phyloP scores from a whole-genome alignment of 306 rosid species.

The Quercus cerris region DNA sequence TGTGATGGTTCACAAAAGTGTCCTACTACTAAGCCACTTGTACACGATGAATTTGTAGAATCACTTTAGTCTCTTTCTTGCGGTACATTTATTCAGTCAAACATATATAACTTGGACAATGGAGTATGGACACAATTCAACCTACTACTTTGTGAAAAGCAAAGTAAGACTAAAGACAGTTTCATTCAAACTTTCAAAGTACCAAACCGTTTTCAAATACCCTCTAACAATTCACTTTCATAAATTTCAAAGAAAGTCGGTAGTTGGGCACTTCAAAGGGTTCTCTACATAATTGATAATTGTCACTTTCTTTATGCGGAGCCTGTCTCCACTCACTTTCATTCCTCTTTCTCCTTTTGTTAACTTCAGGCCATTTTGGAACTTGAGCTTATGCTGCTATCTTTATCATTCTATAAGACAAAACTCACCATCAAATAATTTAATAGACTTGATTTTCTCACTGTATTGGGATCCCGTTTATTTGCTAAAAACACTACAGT shows the following conservation, averaged over 20 bases:
- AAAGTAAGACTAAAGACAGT: not conserved
- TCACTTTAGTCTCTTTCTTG: not conserved
- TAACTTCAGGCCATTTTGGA: not conserved
- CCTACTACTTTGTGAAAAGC: not conserved
- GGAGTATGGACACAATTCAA: not conserved
- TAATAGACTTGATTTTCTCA: not conserved
- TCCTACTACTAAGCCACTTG: too few species aligned
- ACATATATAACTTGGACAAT: not conserved
- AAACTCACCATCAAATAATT: not conserved
- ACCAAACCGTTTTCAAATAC: conserved; percentile 5
- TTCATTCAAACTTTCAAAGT: conserved; percentile 11
- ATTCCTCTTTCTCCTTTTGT: not conserved
- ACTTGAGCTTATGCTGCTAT: conserved; percentile 4
- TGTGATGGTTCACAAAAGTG: too few species aligned
- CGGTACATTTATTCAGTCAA: not conserved
- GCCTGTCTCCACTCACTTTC: not conserved
- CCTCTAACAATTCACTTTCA: not conserved
- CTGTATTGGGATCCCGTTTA: too few species aligned
- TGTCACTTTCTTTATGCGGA: not conserved
- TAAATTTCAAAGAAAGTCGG: conserved; percentile 34
- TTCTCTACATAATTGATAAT: not conserved
- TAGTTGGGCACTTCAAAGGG: conserved; percentile 22
- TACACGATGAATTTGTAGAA: not conserved
- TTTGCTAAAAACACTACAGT: too few species aligned
- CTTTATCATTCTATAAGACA: not conserved